phyloP scores from a whole-genome alignment of 768 basidiomycete species.

The Podaxis sp. region DNA sequence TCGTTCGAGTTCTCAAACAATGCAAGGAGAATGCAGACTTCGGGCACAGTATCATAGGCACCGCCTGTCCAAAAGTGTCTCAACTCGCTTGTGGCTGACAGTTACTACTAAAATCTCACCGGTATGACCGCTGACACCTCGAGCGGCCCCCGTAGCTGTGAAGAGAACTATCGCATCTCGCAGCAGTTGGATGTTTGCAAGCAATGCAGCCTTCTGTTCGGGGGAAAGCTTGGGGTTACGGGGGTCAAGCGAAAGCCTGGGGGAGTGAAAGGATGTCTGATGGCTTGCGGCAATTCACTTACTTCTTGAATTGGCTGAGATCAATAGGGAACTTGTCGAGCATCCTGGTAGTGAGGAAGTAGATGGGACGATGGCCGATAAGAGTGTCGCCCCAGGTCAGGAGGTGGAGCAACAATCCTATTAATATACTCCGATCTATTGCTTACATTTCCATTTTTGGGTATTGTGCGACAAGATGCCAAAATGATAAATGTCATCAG shows the following conservation, averaged over 20 bases:
- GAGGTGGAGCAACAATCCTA: not conserved
- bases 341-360: conserved; percentile 23
- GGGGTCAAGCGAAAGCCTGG: conserved; percentile 71
- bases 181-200: conserved; percentile 72
- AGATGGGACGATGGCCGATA: not conserved
- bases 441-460: not conserved
- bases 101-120: conserved; percentile 31
- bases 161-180: conserved; percentile 85
- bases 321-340: conserved; percentile 65
- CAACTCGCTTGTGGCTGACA: conserved; percentile 2
- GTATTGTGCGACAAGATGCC: not conserved
- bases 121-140: conserved; percentile 86
- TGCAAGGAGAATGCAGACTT: conserved; percentile 74
- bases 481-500: not conserved
- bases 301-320: conserved; percentile 75
- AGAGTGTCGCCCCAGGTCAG: not conserved
- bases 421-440: conserved; percentile 2
- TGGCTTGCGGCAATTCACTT: conserved; percentile 12
- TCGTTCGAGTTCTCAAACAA: conserved; percentile 64
- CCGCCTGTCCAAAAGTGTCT: conserved; percentile 35
- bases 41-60: conserved; percentile 76
- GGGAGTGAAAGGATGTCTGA: conserved; percentile 7
- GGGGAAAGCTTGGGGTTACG: conserved; percentile 52
- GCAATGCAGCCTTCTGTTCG: conserved; percentile 57
- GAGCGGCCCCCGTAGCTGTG: conserved; percentile 80